Conservation (phyloP, 805 yeast species). For the Komagataella pastoris region DNA sequence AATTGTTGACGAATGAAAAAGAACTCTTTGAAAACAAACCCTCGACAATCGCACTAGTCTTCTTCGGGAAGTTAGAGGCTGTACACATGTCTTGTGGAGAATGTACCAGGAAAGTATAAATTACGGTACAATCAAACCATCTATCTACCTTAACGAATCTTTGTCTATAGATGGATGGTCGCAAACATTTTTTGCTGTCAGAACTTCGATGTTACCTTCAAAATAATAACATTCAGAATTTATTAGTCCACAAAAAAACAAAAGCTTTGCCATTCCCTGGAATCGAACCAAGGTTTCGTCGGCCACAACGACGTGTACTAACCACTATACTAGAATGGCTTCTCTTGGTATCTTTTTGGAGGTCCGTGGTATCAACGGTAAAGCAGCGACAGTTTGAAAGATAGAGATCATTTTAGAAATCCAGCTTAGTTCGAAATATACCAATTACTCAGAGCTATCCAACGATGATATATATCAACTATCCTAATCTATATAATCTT, state of each 20-base stretch:
- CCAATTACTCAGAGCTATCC: too few species aligned
- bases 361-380: not conserved
- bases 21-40: not conserved
- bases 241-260: not conserved
- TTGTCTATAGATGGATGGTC: too few species aligned
- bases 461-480: too few species aligned
- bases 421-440: too few species aligned
- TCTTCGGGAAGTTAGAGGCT: not conserved
- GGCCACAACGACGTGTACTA: slow-evolving; percentile 5
- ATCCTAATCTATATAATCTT: too few species aligned
- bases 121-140: too few species aligned
- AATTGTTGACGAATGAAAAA: not conserved
- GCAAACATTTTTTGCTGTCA: too few species aligned
- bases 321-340: slow-evolving; percentile 6
- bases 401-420: too few species aligned
- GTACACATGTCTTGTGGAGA: not conserved
- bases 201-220: too few species aligned
- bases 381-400: too few species aligned
- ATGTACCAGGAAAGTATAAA: too few species aligned
- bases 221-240: not conserved
- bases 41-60: not conserved
- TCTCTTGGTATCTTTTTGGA: not conserved
- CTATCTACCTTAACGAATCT: too few species aligned
- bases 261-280: slow-evolving; percentile 4
- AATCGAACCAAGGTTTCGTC: slow-evolving; percentile 5